Evolutionary conservation across 2,329 filamentous ascomycete species (phyloP), one percentile per base, ranked within the genome.

Genomic region (Venturia nashicola): DNA sequence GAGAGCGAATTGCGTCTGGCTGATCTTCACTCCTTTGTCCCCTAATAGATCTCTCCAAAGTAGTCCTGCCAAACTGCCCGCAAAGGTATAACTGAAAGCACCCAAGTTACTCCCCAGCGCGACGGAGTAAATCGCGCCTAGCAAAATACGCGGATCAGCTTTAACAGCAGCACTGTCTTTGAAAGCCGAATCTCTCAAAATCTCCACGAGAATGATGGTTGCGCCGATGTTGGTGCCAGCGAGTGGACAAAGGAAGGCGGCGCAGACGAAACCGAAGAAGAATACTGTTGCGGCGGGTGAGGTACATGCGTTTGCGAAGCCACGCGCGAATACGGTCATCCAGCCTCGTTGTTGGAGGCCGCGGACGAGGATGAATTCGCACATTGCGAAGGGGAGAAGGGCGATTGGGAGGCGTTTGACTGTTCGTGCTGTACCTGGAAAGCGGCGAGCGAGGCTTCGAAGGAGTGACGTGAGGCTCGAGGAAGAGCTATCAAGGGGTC

Each of bases 121-220:
- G 9, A 57, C 51, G 27, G 51, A 27, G n/a, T 57, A 57, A 14
- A 57, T 57, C 8, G 51, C 51, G 12, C 51, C 51, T 9, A 57
- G 8, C 51, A 57, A 11, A n/a, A 57, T 57, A 5, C 18, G 27
- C 12, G 27, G 32, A 36, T 57, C 32, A 20, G 51, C 51, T 36
- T n/a, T 32, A 3, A 57, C 51, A 57, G 27, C 32, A 36, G 27
- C 51, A 9, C 51, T 57, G 32, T 57, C 36, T 14, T 36, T 32
- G 16, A 57, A 57, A 2, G 51, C 51, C 14, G 51, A n/a, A 18
- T 57, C 51, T 11, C 51, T 34, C 51, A 57, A 18, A 5, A 57
- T 57, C 14, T 57, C 51, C 11, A 57, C 51, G 51, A 57, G 51
- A n/a, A 57, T 57, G 51, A 57, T 57, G 51, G 51, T 57, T 27